These are phyloP conservation scores for Solanum phureja DNA, from an alignment of 257 asterid species.

Conservation along the genomic window DNA sequence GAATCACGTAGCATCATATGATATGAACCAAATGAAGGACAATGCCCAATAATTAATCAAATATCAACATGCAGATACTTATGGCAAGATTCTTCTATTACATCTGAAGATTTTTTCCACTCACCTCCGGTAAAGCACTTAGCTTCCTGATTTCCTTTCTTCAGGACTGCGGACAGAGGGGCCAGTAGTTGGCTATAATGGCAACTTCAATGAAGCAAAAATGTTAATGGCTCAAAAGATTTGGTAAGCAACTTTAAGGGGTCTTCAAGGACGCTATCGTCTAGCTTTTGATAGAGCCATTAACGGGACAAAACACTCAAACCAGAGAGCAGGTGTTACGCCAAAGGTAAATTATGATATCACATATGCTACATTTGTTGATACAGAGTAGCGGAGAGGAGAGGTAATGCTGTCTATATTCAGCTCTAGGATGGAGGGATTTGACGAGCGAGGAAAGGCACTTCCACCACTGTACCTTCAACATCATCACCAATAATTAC, in stretches of 20 bases:
- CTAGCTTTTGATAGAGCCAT: neutral
- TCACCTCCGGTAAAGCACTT: neutral
- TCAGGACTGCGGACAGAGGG: neutral
- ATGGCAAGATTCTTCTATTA: neutral
- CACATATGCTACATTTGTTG: neutral
- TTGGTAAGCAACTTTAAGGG: neutral
- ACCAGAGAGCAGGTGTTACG: neutral
- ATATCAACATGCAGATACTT: neutral
- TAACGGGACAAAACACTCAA: neutral
- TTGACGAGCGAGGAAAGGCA: constrained; percentile 77
- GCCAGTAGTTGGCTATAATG: neutral
- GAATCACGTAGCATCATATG: neutral
- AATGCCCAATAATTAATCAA: neutral
- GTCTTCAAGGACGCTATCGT: neutral
- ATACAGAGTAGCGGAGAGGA: neutral
- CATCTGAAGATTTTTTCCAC: neutral
- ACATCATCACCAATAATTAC: constrained; percentile 56
- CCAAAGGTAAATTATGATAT: neutral
- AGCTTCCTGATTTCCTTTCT: neutral
- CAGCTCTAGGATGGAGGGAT: constrained; percentile 15
- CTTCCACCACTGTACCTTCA: constrained; percentile 65
- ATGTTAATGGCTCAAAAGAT: neutral
- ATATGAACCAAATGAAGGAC: neutral
- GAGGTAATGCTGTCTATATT: neutral
- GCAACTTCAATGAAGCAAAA: neutral